Base-by-base conservation (phyloP, 2,329 filamentous ascomycete species). In the Biscogniauxia sp. region DNA sequence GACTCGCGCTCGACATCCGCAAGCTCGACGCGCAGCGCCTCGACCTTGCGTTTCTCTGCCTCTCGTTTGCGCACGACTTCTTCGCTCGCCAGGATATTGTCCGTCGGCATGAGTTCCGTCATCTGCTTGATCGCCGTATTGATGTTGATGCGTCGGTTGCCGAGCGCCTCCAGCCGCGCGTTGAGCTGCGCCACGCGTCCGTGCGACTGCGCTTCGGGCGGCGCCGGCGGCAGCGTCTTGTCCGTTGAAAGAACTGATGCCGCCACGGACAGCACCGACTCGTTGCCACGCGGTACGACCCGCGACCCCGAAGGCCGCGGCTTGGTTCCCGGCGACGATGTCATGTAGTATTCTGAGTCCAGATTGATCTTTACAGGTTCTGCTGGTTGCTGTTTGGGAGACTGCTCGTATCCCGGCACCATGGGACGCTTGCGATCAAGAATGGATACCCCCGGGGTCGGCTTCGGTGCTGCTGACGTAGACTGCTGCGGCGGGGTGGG, bases 1-100 rank as follows among this genome's bases (percentile, higher is more conserved):
- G 93, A 89, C 74, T 94, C 88, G 64, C 87, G 82, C 74, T 86
- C 84, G 25, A 95, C 85, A 64, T 93, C 90, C 3, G 88, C 84
- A 41, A 94, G 80, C 72, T 93, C 89, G 55, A 77, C 76, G 61
- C 84, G 83, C 56, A 93, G 79, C 20, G 79, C 81, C 64, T 88
- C 85, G 0, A 95, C 86, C 71, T 90, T 92, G 50, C 79, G 76
- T 74, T 87, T 87, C 74, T 87, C 81, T 61, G 72, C 68, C 74
- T 85, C 84, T 54, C 84, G 81, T 72, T 81, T 83, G 53, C 75
- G 76, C 54, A 83, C 66, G 37, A 91, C 87, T 55, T 89, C 84
- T 8, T 86, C 82, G 68, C 88, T 88, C 28, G 87, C 84, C 70
- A 90, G 78, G 49, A 92, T 80, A 64, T 84, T 86, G 72, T 91